Conservation (phyloP, 106 monocot genomes). For the Dendrobium chrysotoxum region DNA sequence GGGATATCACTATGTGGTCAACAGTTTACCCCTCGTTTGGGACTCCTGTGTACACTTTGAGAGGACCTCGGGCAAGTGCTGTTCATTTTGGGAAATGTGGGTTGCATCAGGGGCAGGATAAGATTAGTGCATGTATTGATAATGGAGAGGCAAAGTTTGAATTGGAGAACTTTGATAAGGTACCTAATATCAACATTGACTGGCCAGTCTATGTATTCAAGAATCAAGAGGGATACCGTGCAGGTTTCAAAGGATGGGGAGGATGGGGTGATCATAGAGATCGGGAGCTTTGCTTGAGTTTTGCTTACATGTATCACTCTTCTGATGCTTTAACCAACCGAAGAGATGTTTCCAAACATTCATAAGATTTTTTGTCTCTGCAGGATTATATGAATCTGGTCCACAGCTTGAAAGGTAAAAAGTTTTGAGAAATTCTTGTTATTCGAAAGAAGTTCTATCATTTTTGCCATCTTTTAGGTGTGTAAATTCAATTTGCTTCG, state of each 20-base stretch:
- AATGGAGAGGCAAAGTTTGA: slow-evolving; percentile 38
- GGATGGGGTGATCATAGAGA: slow-evolving; percentile 94
- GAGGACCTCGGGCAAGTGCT: slow-evolving; percentile 78
- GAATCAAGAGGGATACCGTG: slow-evolving; percentile 57
- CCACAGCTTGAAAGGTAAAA: neutral
- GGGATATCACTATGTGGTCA: slow-evolving; percentile 99
- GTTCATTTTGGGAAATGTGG: slow-evolving; percentile 93
- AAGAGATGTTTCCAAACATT: neutral
- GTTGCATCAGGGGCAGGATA: slow-evolving; percentile 89
- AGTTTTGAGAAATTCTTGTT: neutral
- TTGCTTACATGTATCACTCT: slow-evolving; percentile 78
- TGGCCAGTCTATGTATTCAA: slow-evolving; percentile 55
- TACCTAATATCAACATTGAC: slow-evolving; percentile 55
- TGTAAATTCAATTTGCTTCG: neutral
- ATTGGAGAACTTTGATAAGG: slow-evolving; percentile 44
- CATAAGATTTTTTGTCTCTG: neutral
- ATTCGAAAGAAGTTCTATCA: neutral
- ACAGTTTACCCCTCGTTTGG: slow-evolving; percentile 86
- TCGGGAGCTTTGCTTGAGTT: slow-evolving; percentile 77
- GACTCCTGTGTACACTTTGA: slow-evolving; percentile 54
- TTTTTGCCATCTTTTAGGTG: neutral
- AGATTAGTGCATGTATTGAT: slow-evolving; percentile 50
- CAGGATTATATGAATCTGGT: neutral
- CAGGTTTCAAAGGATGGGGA: slow-evolving; percentile 95
- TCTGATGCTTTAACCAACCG: slow-evolving; percentile 16